Percentiles rank a stretch among this genome's conserved stretches.
These are phyloP conservation scores for Haematococcus lacustris DNA, from an alignment of 139 green algal genomes.

Conservation along the genomic window DNA sequence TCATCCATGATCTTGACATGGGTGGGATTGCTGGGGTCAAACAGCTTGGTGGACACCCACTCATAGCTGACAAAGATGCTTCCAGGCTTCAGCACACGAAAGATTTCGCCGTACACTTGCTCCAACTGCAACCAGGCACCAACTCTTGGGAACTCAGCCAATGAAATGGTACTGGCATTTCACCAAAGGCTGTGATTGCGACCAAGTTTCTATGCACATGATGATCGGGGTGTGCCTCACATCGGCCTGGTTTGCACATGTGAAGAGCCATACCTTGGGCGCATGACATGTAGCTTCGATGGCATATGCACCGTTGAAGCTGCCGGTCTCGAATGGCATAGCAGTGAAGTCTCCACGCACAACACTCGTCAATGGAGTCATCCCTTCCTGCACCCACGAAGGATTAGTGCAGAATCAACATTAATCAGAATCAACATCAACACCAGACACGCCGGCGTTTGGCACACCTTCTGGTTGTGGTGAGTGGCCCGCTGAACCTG, in stretches of 20 bases:
- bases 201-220: too few species aligned
- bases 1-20: constrained; percentile 91
- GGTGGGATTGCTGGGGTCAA: constrained; percentile 69
- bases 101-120: constrained; percentile 85
- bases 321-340: constrained; percentile 80
- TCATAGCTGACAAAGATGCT: constrained; percentile 86
- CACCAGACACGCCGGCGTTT: too few species aligned
- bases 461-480: constrained; percentile 71
- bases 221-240: too few species aligned
- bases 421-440: too few species aligned
- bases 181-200: too few species aligned
- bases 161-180: too few species aligned
- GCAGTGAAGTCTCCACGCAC: constrained; percentile 93
- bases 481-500: constrained; percentile 69
- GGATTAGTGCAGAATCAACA: too few species aligned
- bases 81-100: constrained; percentile 91
- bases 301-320: constrained; percentile 88
- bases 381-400: constrained; percentile 56
- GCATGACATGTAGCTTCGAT: constrained; percentile 98
- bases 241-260: too few species aligned
- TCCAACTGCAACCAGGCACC: constrained; percentile 47
- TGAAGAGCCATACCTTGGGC: constrained; percentile 41
- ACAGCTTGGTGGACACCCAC: constrained; percentile 88
- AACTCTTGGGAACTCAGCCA: too few species aligned
- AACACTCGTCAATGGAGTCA: constrained; percentile 64